Percentiles rank a stretch among this genome's conserved stretches.
These are phyloP conservation scores for Eimeria necatrix DNA, from an alignment of 169 alveolate genomes.

Conservation along the genomic window DNA sequence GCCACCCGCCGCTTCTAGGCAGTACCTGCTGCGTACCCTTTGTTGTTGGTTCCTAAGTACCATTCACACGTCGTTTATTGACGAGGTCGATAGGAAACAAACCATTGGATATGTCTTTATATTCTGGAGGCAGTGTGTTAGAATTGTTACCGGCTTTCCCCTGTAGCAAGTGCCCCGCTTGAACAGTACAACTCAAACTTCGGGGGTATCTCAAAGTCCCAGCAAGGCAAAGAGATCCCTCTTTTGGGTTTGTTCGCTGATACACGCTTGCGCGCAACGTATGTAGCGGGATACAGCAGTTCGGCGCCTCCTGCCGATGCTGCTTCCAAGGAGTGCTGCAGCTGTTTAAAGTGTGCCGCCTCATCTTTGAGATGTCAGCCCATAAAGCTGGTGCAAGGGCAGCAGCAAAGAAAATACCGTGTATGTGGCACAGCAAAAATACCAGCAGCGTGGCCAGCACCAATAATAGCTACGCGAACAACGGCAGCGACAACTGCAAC, in stretches of 20 bases:
- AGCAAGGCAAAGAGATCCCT: background rate
- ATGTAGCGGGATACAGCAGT: background rate
- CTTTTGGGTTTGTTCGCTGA: background rate
- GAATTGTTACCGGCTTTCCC: background rate
- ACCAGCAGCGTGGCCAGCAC: too few relatives aligned
- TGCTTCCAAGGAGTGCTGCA: background rate
- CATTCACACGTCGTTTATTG: background rate
- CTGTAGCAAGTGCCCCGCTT: background rate
- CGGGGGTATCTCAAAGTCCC: background rate
- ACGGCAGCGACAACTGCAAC: background rate
- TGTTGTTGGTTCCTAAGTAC: background rate
- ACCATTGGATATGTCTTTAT: background rate
- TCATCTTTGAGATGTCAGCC: background rate
- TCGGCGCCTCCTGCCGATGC: background rate
- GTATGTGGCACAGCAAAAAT: too few relatives aligned
- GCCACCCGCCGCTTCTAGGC: constrained; percentile 5
- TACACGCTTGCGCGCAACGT: background rate
- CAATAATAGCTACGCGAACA: too few relatives aligned
- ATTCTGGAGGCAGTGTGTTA: background rate
- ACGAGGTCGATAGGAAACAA: background rate
- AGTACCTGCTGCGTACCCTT: background rate
- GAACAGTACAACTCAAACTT: background rate
- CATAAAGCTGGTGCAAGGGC: background rate
- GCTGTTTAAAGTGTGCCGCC: background rate
- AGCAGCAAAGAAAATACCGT: background rate